Base-by-base conservation (phyloP, 306 rosid species). In the Quercus dentata region DNA sequence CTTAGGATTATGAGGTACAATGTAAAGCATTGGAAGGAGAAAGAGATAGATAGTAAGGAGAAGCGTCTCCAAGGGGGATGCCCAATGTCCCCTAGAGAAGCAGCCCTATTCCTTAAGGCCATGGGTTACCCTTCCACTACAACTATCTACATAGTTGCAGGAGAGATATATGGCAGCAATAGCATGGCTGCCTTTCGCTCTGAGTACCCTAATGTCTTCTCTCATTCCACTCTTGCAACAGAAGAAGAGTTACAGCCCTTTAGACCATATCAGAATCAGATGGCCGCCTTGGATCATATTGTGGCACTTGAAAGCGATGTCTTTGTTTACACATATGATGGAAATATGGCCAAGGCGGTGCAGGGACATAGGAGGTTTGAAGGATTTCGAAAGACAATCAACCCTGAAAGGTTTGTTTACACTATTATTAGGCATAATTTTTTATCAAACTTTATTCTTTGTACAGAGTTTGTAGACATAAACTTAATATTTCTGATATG, bases 281-380 rank as follows among this genome's bases (percentile, higher is more conserved):
- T 96, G 8, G 99, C 99, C 0, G 98, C 98, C 25, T 87, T 96
- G 92, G 99, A 96, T 78, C 83, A 96, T 73, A 90, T 96, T 14
- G 86, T 91, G 77, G 99, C 99, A 4, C 85, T 89, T 46, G 94
- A 96, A 81, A 96, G 99, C 59, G 97, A 96, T 78, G 99, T 88
- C 19, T 96, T 96, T 86, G 97, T 89, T 44, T 96, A 96, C 72
- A 93, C 99, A 12, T 96, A 96, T 19, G 98, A 96, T 72, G 99
- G 99, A 78, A 96, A 96, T 82, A 96, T 96, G 99, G 99, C 99
- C 9, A 96, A 93, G 87, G 97, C 98, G 11, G 98, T 96, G 71
- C 99, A 96, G 71, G 99, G 99, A 19, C 99, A 96, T 76, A 82
- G 99, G 83, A 88, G 87, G 83, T 93, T 91, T 80, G 97, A 91